Percentiles rank a stretch among this genome's conserved stretches.
Conservation (phyloP, 129 eudicot species). For the Arctium lappa region DNA sequence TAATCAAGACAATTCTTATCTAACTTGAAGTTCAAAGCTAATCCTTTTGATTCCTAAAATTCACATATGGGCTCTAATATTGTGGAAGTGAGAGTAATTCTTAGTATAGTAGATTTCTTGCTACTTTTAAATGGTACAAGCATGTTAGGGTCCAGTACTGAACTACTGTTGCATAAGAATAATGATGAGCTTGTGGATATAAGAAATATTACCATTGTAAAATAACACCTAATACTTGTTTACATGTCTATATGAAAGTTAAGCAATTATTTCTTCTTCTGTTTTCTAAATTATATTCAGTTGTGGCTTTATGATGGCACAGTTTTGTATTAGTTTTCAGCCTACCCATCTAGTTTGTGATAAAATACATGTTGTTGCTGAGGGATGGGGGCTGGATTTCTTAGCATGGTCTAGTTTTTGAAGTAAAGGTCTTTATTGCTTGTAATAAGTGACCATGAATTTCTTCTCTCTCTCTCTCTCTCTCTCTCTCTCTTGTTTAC, state of each 20-base stretch:
- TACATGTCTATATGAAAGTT: not conserved
- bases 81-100: not conserved
- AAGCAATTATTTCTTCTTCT: not conserved
- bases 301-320: not conserved
- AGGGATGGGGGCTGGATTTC: not conserved
- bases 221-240: not conserved
- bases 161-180: not conserved
- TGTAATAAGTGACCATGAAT: not conserved
- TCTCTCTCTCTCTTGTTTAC: not conserved
- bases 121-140: constrained; percentile 4
- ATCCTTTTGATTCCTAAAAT: constrained; percentile 3
- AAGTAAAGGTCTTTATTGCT: not conserved
- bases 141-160: constrained; percentile 4
- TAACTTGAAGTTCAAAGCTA: not conserved
- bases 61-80: constrained; percentile 7
- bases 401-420: not conserved
- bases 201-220: not conserved
- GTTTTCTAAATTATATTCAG: not conserved
- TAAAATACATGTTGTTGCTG: not conserved
- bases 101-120: constrained; percentile 1
- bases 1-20: not conserved
- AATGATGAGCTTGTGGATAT: not conserved
- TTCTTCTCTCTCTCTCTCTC: not conserved
- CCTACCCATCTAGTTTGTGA: not conserved
- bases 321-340: not conserved